Percentiles rank a stretch among this genome's conserved stretches.
Evolutionary conservation across 2,329 filamentous ascomycete species (phyloP).

Genomic region (Penicillium sp.): DNA sequence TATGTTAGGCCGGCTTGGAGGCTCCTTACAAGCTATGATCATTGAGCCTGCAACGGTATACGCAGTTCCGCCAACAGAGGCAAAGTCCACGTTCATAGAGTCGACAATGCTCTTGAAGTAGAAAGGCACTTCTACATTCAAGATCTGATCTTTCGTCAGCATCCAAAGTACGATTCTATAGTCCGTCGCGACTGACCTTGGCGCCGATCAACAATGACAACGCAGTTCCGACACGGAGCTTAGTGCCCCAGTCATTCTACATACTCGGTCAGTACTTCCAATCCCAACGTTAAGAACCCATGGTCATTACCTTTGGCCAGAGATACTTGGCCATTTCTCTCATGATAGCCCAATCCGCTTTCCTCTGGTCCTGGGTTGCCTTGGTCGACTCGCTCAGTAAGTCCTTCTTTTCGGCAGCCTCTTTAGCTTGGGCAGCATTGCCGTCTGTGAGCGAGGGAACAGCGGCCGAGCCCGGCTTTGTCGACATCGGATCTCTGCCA

Average conservation of each 20-base stretch:
- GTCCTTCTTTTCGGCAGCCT: slow-evolving; percentile 48
- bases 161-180: background rate
- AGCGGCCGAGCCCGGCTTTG: slow-evolving; percentile 12
- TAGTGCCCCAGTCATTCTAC: slow-evolving; percentile 71
- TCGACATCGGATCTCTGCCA: slow-evolving; percentile 12
- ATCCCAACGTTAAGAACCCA: background rate
- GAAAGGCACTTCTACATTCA: slow-evolving; percentile 97
- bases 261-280: slow-evolving; percentile 17
- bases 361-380: slow-evolving; percentile 81
- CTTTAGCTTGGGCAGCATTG: slow-evolving; percentile 18
- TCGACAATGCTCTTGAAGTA: slow-evolving; percentile 99
- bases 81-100: slow-evolving; percentile 93
- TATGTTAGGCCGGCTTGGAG: background rate
- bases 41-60: slow-evolving; percentile 86
- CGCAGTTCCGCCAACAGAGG: slow-evolving; percentile 80
- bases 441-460: slow-evolving; percentile 17
- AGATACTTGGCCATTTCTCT: slow-evolving; percentile 95
- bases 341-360: slow-evolving; percentile 97
- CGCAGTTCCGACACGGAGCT: slow-evolving; percentile 81
- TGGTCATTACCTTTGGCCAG: slow-evolving; percentile 72
- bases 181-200: slow-evolving; percentile 57
- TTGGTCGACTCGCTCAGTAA: slow-evolving; percentile 64
- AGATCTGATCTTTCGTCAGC: slow-evolving; percentile 49
- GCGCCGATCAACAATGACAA: slow-evolving; percentile 79
- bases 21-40: slow-evolving; percentile 74